These are phyloP conservation scores for Bacidia gigantensis DNA, from an alignment of 495 filamentous ascomycete genomes.

Conservation along the genomic window DNA sequence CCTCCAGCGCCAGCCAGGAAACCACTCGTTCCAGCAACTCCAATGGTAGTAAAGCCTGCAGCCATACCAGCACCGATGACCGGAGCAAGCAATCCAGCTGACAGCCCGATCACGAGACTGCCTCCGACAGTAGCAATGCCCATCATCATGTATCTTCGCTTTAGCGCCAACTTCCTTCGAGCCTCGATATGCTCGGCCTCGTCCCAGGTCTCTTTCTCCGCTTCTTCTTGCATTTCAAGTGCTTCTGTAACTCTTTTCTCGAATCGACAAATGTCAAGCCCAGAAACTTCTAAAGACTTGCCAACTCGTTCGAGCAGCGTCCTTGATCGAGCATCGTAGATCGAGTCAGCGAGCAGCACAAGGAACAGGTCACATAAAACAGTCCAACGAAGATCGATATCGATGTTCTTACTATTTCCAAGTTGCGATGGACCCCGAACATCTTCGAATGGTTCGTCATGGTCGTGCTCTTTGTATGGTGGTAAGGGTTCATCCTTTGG, in stretches of 20 bases:
- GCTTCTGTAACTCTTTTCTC: constrained; percentile 97
- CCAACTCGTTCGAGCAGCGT: constrained; percentile 75
- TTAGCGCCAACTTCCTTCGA: constrained; percentile 65
- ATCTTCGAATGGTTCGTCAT: constrained; percentile 50
- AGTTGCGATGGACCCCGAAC: constrained; percentile 73
- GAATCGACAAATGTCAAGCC: constrained; percentile 90
- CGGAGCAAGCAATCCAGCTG: constrained; percentile 80
- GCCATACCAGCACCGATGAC: constrained; percentile 92
- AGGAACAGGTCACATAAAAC: constrained; percentile 95
- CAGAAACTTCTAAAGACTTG: constrained; percentile 61
- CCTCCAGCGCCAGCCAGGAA: constrained; percentile 89
- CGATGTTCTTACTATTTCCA: constrained; percentile 65
- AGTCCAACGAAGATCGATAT: constrained; percentile 96
- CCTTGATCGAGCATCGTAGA: constrained; percentile 84
- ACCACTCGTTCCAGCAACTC: constrained; percentile 72
- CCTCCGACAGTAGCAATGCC: constrained; percentile 93
- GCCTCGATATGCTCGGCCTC: constrained; percentile 90
- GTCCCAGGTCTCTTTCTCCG: constrained; percentile 92
- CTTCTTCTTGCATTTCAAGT: constrained; percentile 88
- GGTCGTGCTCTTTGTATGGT: constrained; percentile 55
- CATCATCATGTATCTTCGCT: constrained; percentile 82
- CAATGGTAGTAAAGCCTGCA: constrained; percentile 89
- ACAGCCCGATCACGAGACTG: constrained; percentile 88
- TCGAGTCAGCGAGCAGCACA: constrained; percentile 82
- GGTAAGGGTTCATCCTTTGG: constrained; percentile 44